phyloP scores from a whole-genome alignment of 2,329 filamentous ascomycete species.

The Niveomyces coronatus region DNA sequence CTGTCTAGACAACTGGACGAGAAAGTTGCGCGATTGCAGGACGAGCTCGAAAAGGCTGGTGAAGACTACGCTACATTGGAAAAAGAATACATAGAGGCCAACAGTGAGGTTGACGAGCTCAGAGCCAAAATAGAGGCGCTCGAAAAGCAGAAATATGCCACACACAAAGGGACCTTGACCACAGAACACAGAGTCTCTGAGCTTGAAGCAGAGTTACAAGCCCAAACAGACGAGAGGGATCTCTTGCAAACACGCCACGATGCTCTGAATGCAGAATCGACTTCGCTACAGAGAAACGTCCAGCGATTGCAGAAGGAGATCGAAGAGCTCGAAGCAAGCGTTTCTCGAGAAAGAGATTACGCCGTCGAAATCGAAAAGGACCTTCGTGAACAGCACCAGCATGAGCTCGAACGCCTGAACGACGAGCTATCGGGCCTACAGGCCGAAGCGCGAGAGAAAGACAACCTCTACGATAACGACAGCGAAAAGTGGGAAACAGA shows the following conservation, averaged over 20 bases:
- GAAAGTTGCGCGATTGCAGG: constrained; percentile 54
- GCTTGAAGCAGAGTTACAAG: constrained; percentile 48
- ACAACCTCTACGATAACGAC: constrained; percentile 60
- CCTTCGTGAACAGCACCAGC: constrained; percentile 34
- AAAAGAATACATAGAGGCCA: constrained; percentile 36
- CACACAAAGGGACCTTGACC: constrained; percentile 22
- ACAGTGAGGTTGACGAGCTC: constrained; percentile 36
- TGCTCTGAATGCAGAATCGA: constrained; percentile 53
- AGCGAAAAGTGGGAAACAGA: constrained; percentile 64
- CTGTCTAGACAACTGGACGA: constrained; percentile 67
- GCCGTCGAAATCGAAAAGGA: constrained; percentile 51
- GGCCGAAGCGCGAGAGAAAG: constrained; percentile 56
- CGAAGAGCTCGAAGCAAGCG: constrained; percentile 35
- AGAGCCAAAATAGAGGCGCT: constrained; percentile 33
- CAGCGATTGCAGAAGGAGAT: constrained; percentile 36
- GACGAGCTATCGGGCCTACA: constrained; percentile 53
- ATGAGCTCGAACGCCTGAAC: constrained; percentile 40
- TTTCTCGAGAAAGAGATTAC: constrained; percentile 46
- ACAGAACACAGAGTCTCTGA: constrained; percentile 38
- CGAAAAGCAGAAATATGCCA: constrained; percentile 16
- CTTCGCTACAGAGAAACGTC: constrained; percentile 56
- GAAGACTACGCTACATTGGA: constrained; percentile 41
- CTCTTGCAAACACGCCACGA: constrained; percentile 60
- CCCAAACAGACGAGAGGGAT: constrained; percentile 54
- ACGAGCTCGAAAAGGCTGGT: constrained; percentile 48